Evolutionary conservation across 352 stramenopile genomes (phyloP).

Genomic region (Phytophthora ohioensis): DNA sequence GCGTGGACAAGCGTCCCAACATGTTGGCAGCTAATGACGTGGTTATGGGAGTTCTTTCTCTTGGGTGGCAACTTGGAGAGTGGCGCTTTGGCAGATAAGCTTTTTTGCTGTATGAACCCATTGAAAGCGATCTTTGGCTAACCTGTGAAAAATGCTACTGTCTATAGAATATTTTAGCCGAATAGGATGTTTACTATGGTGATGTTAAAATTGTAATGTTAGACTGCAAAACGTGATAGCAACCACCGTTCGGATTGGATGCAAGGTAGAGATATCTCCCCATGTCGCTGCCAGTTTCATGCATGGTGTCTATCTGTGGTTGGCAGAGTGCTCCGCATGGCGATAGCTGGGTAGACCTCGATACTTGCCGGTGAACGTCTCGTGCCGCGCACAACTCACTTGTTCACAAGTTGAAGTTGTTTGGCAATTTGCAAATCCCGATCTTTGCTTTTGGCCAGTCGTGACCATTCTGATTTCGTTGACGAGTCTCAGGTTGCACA

Average conservation of each 20-base stretch:
- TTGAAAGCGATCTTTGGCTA: conserved; percentile 20
- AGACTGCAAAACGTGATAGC: not conserved
- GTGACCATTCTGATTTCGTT: not conserved
- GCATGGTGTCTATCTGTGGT: too few species aligned
- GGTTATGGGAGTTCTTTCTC: not conserved
- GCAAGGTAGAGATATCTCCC: not conserved
- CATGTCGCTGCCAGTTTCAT: too few species aligned
- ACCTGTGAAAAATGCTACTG: conserved; percentile 12
- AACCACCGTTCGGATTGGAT: too few species aligned
- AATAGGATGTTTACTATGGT: not conserved
- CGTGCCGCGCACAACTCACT: not conserved
- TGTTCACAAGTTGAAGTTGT: conserved; percentile 27
- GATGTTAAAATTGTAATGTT: not conserved
- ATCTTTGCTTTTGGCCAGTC: conserved; percentile 6
- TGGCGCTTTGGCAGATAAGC: conserved; percentile 6
- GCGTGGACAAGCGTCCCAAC: conserved; percentile 18
- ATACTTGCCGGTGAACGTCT: not conserved
- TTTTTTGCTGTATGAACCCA: conserved; percentile 25
- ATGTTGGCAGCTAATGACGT: conserved; percentile 15
- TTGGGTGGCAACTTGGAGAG: conserved; percentile 16
- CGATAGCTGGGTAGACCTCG: not conserved
- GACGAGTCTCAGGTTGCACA: not conserved
- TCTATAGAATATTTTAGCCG: not conserved
- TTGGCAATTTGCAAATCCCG: conserved; percentile 11
- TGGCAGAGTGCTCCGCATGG: too few species aligned